Base-by-base conservation (phyloP, 2,329 filamentous ascomycete species). In the Lasiodiplodia hormozganensis region DNA sequence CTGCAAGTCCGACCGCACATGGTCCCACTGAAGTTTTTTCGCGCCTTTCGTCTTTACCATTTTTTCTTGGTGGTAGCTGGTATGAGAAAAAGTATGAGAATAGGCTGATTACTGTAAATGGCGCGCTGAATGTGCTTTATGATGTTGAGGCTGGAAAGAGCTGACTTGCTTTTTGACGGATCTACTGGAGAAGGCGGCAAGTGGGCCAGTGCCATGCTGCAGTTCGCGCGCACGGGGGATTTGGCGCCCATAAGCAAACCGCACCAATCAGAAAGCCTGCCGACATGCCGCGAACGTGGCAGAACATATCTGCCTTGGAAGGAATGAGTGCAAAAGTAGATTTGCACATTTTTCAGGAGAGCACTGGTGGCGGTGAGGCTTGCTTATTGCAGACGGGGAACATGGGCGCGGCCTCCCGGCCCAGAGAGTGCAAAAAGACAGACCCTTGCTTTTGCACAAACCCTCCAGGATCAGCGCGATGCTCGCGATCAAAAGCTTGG, bases 21-120 rank as follows among this genome's bases (percentile, higher is more conserved):
- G 40, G 25, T 51, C 25, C 58, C 58, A 62, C 10, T 43, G 12
- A 25, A 62, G 49, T 16, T 43, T 34, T 7, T n/a, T 62, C 16
- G 58, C 23, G 2, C 58, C 58, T 14, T 21, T 49, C 8, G 58
- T 62, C 40, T 62, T 62, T n/a, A 47, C 58, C 58, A 62, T 62
- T 43, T 6, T 14, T 25, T 25, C 1, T 25, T 25, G 25, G 25
- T 25, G 8, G 21, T 10, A 14, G 21, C 1, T 16, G 4, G 25
- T 5, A n/a, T n/a, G 1, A 40, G 49, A 14, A 7, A 14, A n/a
- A 14, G 18, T 3, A 21, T 21, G 43, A 47, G 18, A 47, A 47
- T 8, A 47, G 18, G 7, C 10, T 10, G 18, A 5, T 7, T n/a
- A 5, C 43, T 21, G 43, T 47, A 21, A 11, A 47, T 3, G 18